A percentile compares a stretch with the other conserved stretches of the same genome.
Conservation (phyloP, 129 eudicot species). For the Gnaphalium uliginosum region DNA sequence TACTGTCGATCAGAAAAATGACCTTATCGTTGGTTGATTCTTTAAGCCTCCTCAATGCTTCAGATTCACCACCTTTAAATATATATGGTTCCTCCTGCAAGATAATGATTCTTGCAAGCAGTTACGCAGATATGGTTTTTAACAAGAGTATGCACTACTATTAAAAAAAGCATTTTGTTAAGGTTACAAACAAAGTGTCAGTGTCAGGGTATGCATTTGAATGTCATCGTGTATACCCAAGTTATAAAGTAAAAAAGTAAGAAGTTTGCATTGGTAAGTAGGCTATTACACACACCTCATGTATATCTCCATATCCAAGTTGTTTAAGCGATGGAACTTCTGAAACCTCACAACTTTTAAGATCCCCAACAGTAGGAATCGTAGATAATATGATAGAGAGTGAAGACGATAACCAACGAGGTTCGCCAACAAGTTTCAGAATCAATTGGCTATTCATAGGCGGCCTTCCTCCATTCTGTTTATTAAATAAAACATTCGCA, state of each 20-base stretch:
- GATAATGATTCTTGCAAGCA: conserved; percentile 2
- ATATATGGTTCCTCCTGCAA: conserved; percentile 59
- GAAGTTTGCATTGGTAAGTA: not conserved
- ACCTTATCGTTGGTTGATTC: conserved; percentile 66
- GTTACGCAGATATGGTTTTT: not conserved
- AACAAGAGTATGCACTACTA: not conserved
- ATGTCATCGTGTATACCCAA: not conserved
- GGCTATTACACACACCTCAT: conserved; percentile 42
- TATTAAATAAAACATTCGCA: not conserved
- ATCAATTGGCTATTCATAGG: conserved; percentile 78
- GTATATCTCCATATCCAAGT: conserved; percentile 69
- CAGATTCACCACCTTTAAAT: conserved; percentile 86
- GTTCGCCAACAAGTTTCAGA: conserved; percentile 77
- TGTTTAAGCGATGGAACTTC: conserved; percentile 66
- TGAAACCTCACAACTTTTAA: conserved; percentile 43
- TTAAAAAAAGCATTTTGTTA: not conserved
- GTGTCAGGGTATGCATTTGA: too few relatives aligned
- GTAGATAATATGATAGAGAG: conserved; percentile 32
- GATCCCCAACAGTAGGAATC: conserved; percentile 63
- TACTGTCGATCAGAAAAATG: not conserved
- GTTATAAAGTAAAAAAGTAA: not conserved
- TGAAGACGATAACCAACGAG: conserved; percentile 65
- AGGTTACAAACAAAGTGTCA: too few relatives aligned
- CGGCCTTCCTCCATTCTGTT: conserved; percentile 85
- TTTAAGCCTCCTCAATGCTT: conserved; percentile 73